Percentiles rank a stretch among this genome's conserved stretches.
Conservation (phyloP, 352 stramenopile genomes). For the Phytophthora crassamura region DNA sequence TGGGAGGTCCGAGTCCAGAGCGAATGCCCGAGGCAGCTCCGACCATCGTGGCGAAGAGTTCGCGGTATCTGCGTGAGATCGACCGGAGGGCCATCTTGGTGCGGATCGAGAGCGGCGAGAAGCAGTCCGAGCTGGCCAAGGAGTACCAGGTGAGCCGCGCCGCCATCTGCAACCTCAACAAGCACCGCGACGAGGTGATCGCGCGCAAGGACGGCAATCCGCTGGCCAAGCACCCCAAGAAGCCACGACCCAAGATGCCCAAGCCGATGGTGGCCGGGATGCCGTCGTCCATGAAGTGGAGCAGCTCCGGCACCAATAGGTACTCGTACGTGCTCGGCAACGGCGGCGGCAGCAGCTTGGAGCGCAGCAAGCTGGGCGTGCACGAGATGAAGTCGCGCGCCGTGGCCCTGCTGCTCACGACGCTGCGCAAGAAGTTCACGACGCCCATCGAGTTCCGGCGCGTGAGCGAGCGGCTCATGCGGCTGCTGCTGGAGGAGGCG, state of each 20-base stretch:
- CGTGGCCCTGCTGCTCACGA: conserved; percentile 39
- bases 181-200: too few species aligned
- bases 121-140: conserved; percentile 69
- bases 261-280: background rate
- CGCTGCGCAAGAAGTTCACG: conserved; percentile 25
- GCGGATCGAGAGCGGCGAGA: conserved; percentile 58
- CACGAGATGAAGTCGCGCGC: conserved; percentile 44
- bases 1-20: too few species aligned
- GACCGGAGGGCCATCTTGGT: too few species aligned
- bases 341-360: background rate
- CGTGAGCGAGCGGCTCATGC: conserved; percentile 33
- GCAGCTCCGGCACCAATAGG: conserved; percentile 2
- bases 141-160: too few species aligned
- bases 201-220: too few species aligned
- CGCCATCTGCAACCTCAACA: too few species aligned
- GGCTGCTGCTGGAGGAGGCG: conserved; percentile 49
- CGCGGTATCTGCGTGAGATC: too few species aligned
- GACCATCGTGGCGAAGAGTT: too few species aligned
- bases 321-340: background rate
- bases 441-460: conserved; percentile 24
- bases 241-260: too few species aligned
- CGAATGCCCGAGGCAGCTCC: too few species aligned
- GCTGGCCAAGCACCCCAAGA: too few species aligned
- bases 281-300: conserved; percentile 5
- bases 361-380: background rate